These are phyloP conservation scores for Excoecaria agallocha DNA, from an alignment of 345 rosid species.

Conservation along the genomic window DNA sequence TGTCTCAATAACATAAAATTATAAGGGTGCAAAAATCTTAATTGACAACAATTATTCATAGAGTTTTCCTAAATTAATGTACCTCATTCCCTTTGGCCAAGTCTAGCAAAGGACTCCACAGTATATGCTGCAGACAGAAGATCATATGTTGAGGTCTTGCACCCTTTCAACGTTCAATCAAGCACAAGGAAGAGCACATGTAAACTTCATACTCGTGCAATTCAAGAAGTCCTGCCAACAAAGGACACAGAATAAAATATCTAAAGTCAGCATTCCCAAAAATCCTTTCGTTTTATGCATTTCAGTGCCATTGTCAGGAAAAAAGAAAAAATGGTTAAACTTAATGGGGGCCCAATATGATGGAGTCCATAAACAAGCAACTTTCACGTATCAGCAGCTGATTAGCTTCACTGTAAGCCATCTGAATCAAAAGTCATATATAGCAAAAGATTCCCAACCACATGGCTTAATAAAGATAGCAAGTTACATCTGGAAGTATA, in stretches of 20 bases:
- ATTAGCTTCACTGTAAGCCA: neutral
- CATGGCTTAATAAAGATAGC: neutral
- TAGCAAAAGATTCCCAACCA: neutral
- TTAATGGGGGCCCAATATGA: neutral
- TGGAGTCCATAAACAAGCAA: neutral
- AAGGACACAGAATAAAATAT: neutral
- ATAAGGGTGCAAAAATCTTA: neutral
- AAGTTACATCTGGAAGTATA: neutral
- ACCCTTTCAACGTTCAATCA: neutral
- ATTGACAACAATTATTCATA: neutral
- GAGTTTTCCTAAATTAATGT: neutral
- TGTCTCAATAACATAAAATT: neutral
- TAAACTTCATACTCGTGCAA: neutral
- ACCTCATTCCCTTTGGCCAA: constrained; percentile 2
- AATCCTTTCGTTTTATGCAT: neutral
- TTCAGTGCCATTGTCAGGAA: neutral
- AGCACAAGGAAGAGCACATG: neutral
- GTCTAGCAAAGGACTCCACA: neutral
- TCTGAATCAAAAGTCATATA: neutral
- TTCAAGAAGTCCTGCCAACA: neutral
- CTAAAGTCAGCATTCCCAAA: neutral
- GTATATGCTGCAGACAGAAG: neutral
- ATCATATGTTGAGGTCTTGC: neutral
- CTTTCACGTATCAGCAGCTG: neutral
- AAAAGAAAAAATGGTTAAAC: neutral